Base-by-base conservation (phyloP, 2,329 filamentous ascomycete genomes). In the Didymella lethalis region DNA sequence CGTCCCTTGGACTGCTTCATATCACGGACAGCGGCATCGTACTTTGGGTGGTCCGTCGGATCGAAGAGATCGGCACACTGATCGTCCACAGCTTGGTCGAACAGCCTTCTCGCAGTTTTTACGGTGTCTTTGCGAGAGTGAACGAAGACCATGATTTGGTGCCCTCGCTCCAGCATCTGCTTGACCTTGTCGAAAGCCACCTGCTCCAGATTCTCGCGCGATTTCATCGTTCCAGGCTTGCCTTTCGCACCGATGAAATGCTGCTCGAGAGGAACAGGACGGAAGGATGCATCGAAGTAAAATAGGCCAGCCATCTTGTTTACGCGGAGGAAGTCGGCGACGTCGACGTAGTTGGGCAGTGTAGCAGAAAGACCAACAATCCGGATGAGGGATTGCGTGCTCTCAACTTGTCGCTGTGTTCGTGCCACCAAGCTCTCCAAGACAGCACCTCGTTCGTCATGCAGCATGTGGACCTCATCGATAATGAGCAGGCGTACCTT, bases 71-170 rank as follows among this genome's bases (percentile, higher is more conserved):
- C 91, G 11, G 88, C 81, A 63, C 90, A 92, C 43, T 87, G 85
- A 38, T 96, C 85, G 32, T 98, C 93, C 2, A 88, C 82, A 1
- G 95, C 95, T 81, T 95, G 93, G 67, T 97, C 89, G 62, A 91
- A 88, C 26, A 99, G 81, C 81, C 90, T 92, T 65, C 91, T 90
- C 45, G 95, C 93, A 1, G 94, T 96, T 62, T 90, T 86, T 65
- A 96, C 87, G 0, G 96, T 99, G 68, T 99, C 96, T 74, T 96
- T 93, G 26, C 95, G 86, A 0, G 94, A 97, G 76, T 99, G 96
- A 11, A 99, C 96, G 76, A 99, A 99, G 0, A 99, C 94, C 96
- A 99, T 99, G 65, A 99, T 86, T 76, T 99, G 95, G 71, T 99
- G 95, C n/a, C 91, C 93, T 58, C 84, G 82, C 72, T 93, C 87